Percentiles rank a stretch among this genome's conserved stretches.
These are phyloP conservation scores for Lomentospora prolificans DNA, from an alignment of 2,329 filamentous ascomycete genomes.

Conservation along the genomic window DNA sequence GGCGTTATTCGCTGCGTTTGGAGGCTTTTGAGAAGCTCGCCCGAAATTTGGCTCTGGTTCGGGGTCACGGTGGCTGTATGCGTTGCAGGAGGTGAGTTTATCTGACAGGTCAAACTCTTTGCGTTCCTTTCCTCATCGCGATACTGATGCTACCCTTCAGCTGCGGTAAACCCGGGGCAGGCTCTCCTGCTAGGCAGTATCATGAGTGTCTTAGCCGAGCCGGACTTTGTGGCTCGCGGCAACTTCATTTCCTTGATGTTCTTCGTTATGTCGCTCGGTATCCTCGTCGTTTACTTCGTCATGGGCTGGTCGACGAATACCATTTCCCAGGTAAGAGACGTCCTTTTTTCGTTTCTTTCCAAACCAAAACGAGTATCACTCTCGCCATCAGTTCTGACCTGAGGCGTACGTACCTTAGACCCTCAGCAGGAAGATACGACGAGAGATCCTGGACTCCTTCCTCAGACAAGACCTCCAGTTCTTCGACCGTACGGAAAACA, in stretches of 20 bases:
- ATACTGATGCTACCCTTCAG: constrained; percentile 10
- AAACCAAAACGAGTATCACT: neutral
- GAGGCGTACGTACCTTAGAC: constrained; percentile 15
- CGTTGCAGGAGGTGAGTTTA: constrained; percentile 11
- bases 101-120: neutral
- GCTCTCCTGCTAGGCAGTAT: constrained; percentile 30
- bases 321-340: constrained; percentile 17
- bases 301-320: constrained; percentile 26
- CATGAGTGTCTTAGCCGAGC: constrained; percentile 25
- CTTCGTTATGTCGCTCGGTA: constrained; percentile 38
- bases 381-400: neutral
- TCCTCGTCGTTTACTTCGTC: constrained; percentile 30
- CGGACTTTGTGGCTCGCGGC: constrained; percentile 20
- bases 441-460: constrained; percentile 36
- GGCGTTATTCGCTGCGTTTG: constrained; percentile 10
- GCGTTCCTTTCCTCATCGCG: no score
- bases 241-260: constrained; percentile 50
- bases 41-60: constrained; percentile 12
- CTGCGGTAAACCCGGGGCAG: constrained; percentile 28
- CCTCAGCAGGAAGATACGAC: constrained; percentile 24
- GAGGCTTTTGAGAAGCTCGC: constrained; percentile 10
- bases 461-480: constrained; percentile 45
- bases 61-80: constrained; percentile 5
- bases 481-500: constrained; percentile 28
- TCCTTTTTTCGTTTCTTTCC: neutral